These are phyloP conservation scores for Aspergillus jensenii DNA, from an alignment of 2,329 filamentous ascomycete species.

Conservation along the genomic window DNA sequence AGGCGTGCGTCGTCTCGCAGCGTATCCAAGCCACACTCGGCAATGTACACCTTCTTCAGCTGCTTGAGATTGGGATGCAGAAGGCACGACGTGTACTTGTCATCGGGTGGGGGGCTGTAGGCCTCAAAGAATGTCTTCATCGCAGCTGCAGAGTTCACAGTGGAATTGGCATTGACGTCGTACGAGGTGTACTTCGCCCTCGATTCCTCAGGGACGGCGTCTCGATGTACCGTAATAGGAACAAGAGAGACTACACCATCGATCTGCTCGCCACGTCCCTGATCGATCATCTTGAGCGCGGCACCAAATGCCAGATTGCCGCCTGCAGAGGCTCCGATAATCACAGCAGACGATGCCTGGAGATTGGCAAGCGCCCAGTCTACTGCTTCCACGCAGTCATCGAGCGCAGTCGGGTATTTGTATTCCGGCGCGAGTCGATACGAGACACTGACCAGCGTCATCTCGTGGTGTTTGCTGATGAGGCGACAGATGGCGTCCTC, in stretches of 20 bases:
- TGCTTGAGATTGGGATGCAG: constrained; percentile 8
- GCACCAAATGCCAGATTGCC: constrained; percentile 37
- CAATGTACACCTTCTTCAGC: constrained; percentile 16
- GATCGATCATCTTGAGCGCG: constrained; percentile 40
- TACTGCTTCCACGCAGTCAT: constrained; percentile 11
- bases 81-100: constrained; percentile 4
- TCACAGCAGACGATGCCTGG: constrained; percentile 28
- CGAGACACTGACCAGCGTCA: constrained; percentile 2
- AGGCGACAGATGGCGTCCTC: constrained; percentile 8
- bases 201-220: constrained; percentile 36
- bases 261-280: constrained; percentile 31
- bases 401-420: constrained; percentile 12
- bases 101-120: not conserved
- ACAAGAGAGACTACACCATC: constrained; percentile 40
- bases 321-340: constrained; percentile 41
- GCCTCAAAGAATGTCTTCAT: constrained; percentile 36
- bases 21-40: constrained; percentile 11
- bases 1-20: constrained; percentile 10
- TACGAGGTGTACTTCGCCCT: constrained; percentile 35
- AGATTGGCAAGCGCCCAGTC: constrained; percentile 11
- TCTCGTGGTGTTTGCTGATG: not conserved
- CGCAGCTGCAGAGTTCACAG: constrained; percentile 35
- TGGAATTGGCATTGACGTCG: constrained; percentile 36
- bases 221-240: constrained; percentile 38
- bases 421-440: constrained; percentile 24